Percentiles rank a stretch among this genome's conserved stretches.
Conservation (phyloP, 2,329 filamentous ascomycete species). For the Botryotinia calthae region DNA sequence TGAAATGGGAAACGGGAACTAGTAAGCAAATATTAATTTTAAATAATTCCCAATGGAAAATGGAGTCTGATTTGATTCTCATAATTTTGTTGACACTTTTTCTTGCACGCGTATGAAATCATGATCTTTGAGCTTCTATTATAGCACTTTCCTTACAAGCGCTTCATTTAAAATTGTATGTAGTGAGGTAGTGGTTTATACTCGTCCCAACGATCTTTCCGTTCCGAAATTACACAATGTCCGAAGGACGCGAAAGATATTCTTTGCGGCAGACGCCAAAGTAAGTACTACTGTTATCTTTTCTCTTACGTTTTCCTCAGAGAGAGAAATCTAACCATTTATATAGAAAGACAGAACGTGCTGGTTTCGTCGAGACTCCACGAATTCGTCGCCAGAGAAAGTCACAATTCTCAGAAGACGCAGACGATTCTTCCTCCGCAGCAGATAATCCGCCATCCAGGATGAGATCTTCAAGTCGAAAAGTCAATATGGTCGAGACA, state of each 20-base stretch:
- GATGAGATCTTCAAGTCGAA: slow-evolving; percentile 27
- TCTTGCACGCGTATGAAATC: background rate
- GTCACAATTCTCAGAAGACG: slow-evolving; percentile 37
- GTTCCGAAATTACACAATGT: slow-evolving; percentile 29
- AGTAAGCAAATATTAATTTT: slow-evolving; percentile 11
- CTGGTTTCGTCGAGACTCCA: slow-evolving; percentile 53
- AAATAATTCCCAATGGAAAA: slow-evolving; percentile 2
- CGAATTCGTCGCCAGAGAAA: slow-evolving; percentile 44
- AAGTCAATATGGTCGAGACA: slow-evolving; percentile 30
- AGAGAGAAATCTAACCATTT: slow-evolving; percentile 19
- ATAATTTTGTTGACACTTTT: slow-evolving; percentile 5
- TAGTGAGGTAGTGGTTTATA: background rate
- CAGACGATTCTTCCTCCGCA: slow-evolving; percentile 38
- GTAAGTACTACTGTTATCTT: slow-evolving; percentile 26
- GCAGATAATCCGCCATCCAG: slow-evolving; percentile 33
- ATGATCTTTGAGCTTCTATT: slow-evolving; percentile 3
- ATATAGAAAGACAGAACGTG: slow-evolving; percentile 49
- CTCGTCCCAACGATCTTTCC: background rate
- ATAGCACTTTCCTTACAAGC: background rate
- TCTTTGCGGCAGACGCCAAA: slow-evolving; percentile 39
- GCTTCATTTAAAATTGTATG: background rate
- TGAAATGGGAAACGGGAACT: background rate
- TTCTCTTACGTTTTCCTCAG: background rate
- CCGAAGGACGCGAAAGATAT: slow-evolving; percentile 38
- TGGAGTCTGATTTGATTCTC: background rate